Base-by-base conservation (phyloP, 768 basidiomycete genomes). In the Cystobasidium ongulense region DNA sequence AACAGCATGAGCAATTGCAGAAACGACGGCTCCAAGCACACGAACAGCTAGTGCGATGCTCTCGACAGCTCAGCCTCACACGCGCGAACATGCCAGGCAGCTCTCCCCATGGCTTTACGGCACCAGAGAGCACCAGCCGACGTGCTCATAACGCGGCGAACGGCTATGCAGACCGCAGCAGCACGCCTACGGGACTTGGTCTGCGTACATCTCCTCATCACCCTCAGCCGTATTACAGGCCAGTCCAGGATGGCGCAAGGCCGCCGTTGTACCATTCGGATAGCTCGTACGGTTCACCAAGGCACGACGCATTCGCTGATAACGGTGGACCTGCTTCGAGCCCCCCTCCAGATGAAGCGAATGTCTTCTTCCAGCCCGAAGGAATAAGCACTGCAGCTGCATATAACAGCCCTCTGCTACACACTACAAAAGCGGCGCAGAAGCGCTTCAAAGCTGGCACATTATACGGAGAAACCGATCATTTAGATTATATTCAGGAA, bases 401-500 rank as follows among this genome's bases (percentile, higher is more conserved):
- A 21, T 33, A 46, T 18, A 31, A n/a, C 13, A 67, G 65, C 33
- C 65, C 65, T 29, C 39, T 41, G 8, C 29, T 53, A 17, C 43
- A 67, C 46, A 67, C 41, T 2, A 31, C 38, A 27, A 53, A 41
- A 29, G 7, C 17, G 15, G 65, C 65, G 13, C 39, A 39, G 46
- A 67, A 53, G 29, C 65, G 65, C 41, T 67, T 67, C 65, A 67
- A 38, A 15, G 7, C 63, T 15, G 25, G 35, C 38, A 59, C 57
- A 15, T 21, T 59, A 15, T 59, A 59, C 21, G 21, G 13, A 4
- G 57, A 29, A 15, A 11, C 25, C 33, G 29, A 59, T 27, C 63
- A 35, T 8, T 23, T 2, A 4, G 15, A 29, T 15, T 27, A 64
- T 13, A 64, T 5, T 3, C 3, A 31, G 2, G 57, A 61, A 23